Conservation (phyloP, 2,329 filamentous ascomycete genomes). For the Thielaviopsis euricoi region DNA sequence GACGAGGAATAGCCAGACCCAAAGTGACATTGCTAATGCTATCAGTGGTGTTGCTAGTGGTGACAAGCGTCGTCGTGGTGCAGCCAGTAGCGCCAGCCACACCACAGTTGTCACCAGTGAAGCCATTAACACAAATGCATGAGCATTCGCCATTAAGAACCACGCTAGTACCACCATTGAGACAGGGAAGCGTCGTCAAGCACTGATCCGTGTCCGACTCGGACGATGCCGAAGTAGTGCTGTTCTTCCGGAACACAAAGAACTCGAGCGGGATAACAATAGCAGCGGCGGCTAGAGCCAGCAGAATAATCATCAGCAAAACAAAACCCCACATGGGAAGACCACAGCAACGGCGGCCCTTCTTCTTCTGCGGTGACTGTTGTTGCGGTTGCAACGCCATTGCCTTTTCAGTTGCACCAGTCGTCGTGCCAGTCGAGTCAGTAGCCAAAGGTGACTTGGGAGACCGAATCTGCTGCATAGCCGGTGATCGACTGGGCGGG, state of each 20-base stretch:
- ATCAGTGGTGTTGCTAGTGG: constrained; percentile 22
- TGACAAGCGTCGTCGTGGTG: constrained; percentile 30
- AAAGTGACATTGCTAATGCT: constrained; percentile 54
- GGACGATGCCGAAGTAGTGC: constrained; percentile 18
- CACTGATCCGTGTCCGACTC: constrained; percentile 34
- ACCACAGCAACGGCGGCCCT: constrained; percentile 58
- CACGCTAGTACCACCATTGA: constrained; percentile 68
- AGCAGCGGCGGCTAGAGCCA: constrained; percentile 63
- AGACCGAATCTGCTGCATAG: constrained; percentile 6
- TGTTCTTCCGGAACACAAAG: constrained; percentile 35
- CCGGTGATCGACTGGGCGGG: constrained; percentile 16
- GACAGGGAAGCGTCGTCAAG: constrained; percentile 44
- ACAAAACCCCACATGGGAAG: constrained; percentile 68
- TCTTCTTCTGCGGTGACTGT: constrained; percentile 17
- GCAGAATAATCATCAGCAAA: constrained; percentile 42
- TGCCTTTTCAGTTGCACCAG: constrained; percentile 10
- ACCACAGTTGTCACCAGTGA: constrained; percentile 44
- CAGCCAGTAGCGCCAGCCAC: constrained; percentile 31
- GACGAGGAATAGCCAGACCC: constrained; percentile 58
- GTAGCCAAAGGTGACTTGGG: constrained; percentile 8
- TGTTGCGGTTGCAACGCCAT: background rate
- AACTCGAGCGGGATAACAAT: constrained; percentile 61
- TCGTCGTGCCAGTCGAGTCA: constrained; percentile 1
- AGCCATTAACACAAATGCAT: constrained; percentile 81
- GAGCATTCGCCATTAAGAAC: constrained; percentile 53